These are phyloP conservation scores for Eustoma russellianum DNA, from an alignment of 257 asterid species.

Conservation along the genomic window DNA sequence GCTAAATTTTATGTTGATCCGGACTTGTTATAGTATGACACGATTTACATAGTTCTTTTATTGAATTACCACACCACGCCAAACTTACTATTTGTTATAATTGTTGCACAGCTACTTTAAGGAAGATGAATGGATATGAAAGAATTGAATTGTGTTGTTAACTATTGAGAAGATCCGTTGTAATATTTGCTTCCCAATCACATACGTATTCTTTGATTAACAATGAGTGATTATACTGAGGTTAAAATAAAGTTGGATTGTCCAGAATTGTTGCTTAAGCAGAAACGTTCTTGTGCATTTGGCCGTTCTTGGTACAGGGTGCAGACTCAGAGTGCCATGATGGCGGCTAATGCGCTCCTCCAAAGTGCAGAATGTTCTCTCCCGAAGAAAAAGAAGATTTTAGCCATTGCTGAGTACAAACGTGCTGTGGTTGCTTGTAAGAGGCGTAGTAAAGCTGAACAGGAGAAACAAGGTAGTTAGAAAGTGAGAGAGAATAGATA, in stretches of 20 bases:
- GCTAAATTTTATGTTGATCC: neutral
- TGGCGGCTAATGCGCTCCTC: slow-evolving; percentile 56
- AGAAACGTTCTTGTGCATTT: slow-evolving; percentile 1
- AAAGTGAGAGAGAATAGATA: neutral
- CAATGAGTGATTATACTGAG: no score
- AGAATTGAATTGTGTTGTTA: no score
- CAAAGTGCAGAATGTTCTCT: slow-evolving; percentile 65
- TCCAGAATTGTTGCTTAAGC: neutral
- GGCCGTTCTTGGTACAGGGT: slow-evolving; percentile 32
- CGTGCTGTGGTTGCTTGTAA: slow-evolving; percentile 63
- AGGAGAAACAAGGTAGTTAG: slow-evolving; percentile 37
- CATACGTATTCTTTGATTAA: no score
- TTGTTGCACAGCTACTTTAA: no score
- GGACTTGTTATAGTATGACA: neutral
- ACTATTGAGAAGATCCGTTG: no score
- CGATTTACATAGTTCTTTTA: no score
- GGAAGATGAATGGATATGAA: no score
- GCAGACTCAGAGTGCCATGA: slow-evolving; percentile 42
- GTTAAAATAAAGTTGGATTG: neutral
- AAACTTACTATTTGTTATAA: no score
- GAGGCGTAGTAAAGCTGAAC: slow-evolving; percentile 44
- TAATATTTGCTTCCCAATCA: no score
- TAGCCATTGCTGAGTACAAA: slow-evolving; percentile 54
- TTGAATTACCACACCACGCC: no score
- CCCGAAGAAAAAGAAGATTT: slow-evolving; percentile 63